Conservation (phyloP, 305 asterid species). For the Petunia hybrid region DNA sequence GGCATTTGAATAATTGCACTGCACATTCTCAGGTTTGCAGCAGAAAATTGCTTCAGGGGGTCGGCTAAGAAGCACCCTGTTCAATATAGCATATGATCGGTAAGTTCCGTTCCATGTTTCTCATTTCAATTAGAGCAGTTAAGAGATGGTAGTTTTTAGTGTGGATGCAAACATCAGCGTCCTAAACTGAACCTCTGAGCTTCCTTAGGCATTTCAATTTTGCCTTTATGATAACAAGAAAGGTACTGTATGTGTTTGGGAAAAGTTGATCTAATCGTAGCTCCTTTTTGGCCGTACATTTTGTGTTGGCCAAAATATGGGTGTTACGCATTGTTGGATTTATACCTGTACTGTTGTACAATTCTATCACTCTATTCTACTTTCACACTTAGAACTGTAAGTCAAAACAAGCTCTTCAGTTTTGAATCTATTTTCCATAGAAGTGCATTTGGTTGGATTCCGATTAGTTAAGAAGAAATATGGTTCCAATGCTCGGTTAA, state of each 20-base stretch:
- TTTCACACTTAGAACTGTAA: not conserved
- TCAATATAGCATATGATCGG: constrained; percentile 44
- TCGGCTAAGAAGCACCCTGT: constrained; percentile 38
- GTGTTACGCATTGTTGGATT: constrained; percentile 11
- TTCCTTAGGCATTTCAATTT: not conserved
- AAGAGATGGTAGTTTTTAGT: not conserved
- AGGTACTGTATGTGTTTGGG: constrained; percentile 13
- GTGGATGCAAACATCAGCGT: not conserved
- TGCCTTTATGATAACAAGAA: constrained; percentile 20
- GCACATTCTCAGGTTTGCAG: constrained; percentile 40
- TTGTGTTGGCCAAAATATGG: not conserved
- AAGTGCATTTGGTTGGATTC: constrained; percentile 9
- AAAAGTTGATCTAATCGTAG: constrained; percentile 12
- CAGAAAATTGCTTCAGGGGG: constrained; percentile 44
- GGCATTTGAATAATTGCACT: not conserved
- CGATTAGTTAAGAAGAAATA: not conserved
- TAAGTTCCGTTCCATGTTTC: constrained; percentile 36
- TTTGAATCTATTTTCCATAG: constrained; percentile 21
- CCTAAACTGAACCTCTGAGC: not conserved
- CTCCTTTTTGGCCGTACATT: not conserved
- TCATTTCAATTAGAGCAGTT: not conserved
- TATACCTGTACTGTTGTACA: not conserved
- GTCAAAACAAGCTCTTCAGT: not conserved
- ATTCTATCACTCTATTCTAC: constrained; percentile 24
- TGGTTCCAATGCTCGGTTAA: not conserved